Evolutionary conservation across 2,329 filamentous ascomycete genomes (phyloP).

Genomic region (Sporothrix brunneoviolacea): DNA sequence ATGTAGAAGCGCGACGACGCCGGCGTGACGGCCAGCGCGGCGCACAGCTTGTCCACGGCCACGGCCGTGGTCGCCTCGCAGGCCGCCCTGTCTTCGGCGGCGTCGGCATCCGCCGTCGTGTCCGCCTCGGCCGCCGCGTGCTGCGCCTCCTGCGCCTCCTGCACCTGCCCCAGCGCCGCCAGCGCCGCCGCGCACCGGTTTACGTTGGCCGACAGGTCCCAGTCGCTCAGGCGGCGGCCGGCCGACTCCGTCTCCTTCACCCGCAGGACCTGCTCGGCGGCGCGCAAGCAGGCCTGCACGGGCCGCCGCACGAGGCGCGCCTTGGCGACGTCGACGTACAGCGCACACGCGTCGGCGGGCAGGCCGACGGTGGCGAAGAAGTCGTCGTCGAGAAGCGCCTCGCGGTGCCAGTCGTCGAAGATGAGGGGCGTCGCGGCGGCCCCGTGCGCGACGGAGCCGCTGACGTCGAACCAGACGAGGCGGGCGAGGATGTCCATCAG

Average conservation of each 20-base stretch:
- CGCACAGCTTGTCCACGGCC: conserved; percentile 30
- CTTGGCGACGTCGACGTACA: conserved; percentile 29
- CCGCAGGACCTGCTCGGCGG: conserved; percentile 24
- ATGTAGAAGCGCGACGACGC: conserved; percentile 32
- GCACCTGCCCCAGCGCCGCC: conserved; percentile 20
- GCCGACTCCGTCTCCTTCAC: conserved; percentile 1
- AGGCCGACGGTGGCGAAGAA: conserved; percentile 35
- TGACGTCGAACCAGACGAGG: conserved; percentile 35
- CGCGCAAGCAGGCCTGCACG: conserved; percentile 19
- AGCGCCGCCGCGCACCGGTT: conserved; percentile 32
- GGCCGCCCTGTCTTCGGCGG: neutral
- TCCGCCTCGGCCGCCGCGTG: no score
- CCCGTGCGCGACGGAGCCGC: conserved; percentile 24
- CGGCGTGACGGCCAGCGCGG: conserved; percentile 26
- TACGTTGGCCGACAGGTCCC: conserved; percentile 23
- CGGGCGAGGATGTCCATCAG: conserved; percentile 32
- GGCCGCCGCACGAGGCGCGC: conserved; percentile 13
- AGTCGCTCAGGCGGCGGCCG: conserved; percentile 10
- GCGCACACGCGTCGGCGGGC: conserved; percentile 30
- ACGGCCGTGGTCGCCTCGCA: conserved; percentile 21
- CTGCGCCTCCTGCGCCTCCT: conserved; percentile 12
- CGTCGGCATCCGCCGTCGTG: neutral
- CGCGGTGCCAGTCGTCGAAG: conserved; percentile 36
- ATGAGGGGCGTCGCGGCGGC: conserved; percentile 20
- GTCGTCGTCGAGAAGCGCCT: conserved; percentile 25